phyloP scores from a whole-genome alignment of 2,329 filamentous ascomycete genomes.

The Colletotrichum camelliae region DNA sequence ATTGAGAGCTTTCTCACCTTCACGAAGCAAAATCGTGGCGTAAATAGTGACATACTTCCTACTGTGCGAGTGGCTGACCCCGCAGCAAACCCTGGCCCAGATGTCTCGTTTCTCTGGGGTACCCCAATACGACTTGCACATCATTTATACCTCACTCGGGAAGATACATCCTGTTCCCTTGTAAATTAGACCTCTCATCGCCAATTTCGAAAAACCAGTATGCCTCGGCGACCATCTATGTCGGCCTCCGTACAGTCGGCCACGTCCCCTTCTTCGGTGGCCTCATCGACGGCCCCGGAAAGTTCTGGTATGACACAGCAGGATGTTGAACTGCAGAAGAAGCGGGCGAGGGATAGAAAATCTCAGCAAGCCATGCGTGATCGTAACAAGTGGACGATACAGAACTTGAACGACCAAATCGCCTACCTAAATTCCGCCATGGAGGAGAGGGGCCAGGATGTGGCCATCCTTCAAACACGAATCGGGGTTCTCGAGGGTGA shows the following conservation, averaged over 20 bases:
- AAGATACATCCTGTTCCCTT: neutral
- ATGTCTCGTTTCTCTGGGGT: neutral
- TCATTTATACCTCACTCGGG: neutral
- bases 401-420: conserved; percentile 33
- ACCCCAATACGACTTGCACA: neutral
- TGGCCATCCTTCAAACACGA: neutral
- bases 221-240: neutral
- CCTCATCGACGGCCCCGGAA: neutral
- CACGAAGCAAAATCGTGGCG: neutral
- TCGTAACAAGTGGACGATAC: conserved; percentile 35
- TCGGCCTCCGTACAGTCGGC: neutral
- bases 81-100: neutral
- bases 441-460: neutral
- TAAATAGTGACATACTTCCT: neutral
- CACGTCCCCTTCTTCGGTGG: neutral
- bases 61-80: neutral
- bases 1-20: neutral
- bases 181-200: neutral
- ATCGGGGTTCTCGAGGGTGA: neutral
- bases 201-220: neutral
- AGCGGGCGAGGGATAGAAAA: conserved; percentile 35
- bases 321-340: conserved; percentile 31
- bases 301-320: neutral
- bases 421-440: neutral
- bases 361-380: conserved; percentile 39